Evolutionary conservation across 257 asterid species (phyloP).

Genomic region (Lavandula angustifolia): DNA sequence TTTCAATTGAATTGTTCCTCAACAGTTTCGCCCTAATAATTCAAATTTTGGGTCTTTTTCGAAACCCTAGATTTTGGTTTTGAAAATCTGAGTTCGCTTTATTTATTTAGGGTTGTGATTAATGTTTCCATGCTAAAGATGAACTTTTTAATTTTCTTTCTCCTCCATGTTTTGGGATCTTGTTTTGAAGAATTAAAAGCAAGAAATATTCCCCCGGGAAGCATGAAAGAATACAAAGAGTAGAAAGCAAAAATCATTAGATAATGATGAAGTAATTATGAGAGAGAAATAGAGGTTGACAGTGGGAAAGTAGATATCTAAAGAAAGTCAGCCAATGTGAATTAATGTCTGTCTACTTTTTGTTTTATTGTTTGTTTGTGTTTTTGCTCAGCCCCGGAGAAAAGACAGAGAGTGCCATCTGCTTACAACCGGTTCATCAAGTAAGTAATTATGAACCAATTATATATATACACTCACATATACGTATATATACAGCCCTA

Average conservation of each 20-base stretch:
- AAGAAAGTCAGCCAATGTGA: constrained; percentile 62
- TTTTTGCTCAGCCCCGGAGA: constrained; percentile 87
- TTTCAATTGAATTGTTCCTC: too few relatives aligned
- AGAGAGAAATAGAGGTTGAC: constrained; percentile 32
- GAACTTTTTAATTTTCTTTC: background rate
- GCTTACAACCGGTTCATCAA: constrained; percentile 98
- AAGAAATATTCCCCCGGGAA: constrained; percentile 41
- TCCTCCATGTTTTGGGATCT: background rate
- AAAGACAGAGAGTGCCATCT: constrained; percentile 98
- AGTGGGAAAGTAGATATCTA: constrained; percentile 38
- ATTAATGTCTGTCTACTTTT: constrained; percentile 36
- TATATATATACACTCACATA: background rate
- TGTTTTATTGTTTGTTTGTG: constrained; percentile 55
- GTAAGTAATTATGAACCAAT: constrained; percentile 45
- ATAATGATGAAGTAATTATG: constrained; percentile 84
- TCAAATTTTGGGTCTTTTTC: too few relatives aligned
- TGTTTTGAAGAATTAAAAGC: background rate
- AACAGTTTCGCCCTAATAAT: too few relatives aligned
- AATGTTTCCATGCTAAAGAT: too few relatives aligned
- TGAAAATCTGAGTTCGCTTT: too few relatives aligned
- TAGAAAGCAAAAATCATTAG: constrained; percentile 57
- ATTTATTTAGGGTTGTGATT: too few relatives aligned
- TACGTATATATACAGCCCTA: background rate
- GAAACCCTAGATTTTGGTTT: constrained; percentile 30
- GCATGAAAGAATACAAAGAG: constrained; percentile 39